These are phyloP conservation scores for Triangularia setosa DNA, from an alignment of 2,329 filamentous ascomycete species.

Conservation along the genomic window DNA sequence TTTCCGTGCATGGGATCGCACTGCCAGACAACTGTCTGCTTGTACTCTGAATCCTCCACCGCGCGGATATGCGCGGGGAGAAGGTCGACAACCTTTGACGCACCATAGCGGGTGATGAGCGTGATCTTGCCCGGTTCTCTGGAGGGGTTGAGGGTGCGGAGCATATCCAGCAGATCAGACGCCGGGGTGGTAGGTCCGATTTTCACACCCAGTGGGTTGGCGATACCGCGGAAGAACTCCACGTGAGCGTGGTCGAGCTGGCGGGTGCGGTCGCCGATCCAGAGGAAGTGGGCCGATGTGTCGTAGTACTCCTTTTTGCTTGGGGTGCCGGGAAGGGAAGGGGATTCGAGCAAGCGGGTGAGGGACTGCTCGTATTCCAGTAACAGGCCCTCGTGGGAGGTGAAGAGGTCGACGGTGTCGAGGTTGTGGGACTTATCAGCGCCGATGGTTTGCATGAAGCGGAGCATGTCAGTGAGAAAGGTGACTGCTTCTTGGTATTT, in stretches of 20 bases:
- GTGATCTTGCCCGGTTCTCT: constrained; percentile 89
- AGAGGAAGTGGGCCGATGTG: constrained; percentile 94
- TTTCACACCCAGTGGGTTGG: constrained; percentile 95
- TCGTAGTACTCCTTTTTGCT: constrained; percentile 71
- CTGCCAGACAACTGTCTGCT: constrained; percentile 78
- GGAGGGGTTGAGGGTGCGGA: constrained; percentile 79
- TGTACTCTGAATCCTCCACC: constrained; percentile 73
- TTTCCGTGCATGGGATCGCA: constrained; percentile 98
- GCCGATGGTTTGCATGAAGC: constrained; percentile 92
- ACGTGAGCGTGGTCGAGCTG: constrained; percentile 92
- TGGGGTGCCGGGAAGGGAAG: constrained; percentile 39
- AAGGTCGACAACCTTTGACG: constrained; percentile 67
- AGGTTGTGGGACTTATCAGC: constrained; percentile 80
- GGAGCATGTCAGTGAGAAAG: constrained; percentile 84
- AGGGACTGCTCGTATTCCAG: constrained; percentile 91
- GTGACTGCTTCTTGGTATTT: constrained; percentile 83
- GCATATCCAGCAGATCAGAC: constrained; percentile 70
- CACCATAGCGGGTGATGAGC: constrained; percentile 92
- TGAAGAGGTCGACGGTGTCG: constrained; percentile 91
- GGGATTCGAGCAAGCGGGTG: constrained; percentile 64
- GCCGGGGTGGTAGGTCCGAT: constrained; percentile 81
- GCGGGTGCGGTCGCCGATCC: constrained; percentile 95
- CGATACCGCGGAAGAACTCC: constrained; percentile 94
- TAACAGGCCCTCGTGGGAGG: constrained; percentile 88
- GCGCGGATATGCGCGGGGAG: constrained; percentile 84